These are phyloP conservation scores for Paraphaeosphaeria minitans DNA, from an alignment of 2,329 filamentous ascomycete species.

Conservation along the genomic window DNA sequence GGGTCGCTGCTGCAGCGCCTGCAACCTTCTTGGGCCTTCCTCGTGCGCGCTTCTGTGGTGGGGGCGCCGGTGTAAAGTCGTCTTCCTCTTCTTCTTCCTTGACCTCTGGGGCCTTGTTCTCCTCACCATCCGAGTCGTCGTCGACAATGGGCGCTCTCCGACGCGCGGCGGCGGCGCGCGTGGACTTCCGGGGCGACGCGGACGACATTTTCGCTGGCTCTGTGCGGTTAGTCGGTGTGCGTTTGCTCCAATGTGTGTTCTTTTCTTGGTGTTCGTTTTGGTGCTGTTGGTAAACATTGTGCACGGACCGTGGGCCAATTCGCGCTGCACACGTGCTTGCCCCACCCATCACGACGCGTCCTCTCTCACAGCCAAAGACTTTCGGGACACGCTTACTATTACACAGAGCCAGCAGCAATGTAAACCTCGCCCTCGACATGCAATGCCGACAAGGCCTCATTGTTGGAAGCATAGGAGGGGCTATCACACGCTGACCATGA, in stretches of 20 bases:
- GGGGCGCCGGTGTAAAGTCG: conserved; percentile 79
- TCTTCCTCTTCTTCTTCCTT: conserved; percentile 67
- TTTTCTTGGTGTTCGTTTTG: not conserved
- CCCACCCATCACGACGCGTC: not conserved
- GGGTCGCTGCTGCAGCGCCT: conserved; percentile 53
- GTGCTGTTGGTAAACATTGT: conserved; percentile 10
- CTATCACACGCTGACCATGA: too few relatives aligned
- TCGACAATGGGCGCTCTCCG: conserved; percentile 74
- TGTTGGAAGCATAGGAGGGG: too few relatives aligned
- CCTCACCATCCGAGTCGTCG: conserved; percentile 76
- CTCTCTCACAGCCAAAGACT: not conserved
- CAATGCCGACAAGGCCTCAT: too few relatives aligned
- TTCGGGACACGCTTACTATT: not conserved
- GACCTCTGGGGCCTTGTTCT: conserved; percentile 60
- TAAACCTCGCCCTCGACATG: too few relatives aligned
- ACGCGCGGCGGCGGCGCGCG: conserved; percentile 66
- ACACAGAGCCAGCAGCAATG: not conserved
- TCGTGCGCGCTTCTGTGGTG: conserved; percentile 63
- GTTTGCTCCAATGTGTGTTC: not conserved
- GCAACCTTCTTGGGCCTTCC: conserved; percentile 55
- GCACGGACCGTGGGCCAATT: conserved; percentile 1
- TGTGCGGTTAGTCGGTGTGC: conserved; percentile 12
- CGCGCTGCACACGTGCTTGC: not conserved
- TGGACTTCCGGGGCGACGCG: conserved; percentile 57
- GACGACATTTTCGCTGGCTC: conserved; percentile 44